Conservation (phyloP, 208 protist genomes). For the Wallacemonas sp. region DNA sequence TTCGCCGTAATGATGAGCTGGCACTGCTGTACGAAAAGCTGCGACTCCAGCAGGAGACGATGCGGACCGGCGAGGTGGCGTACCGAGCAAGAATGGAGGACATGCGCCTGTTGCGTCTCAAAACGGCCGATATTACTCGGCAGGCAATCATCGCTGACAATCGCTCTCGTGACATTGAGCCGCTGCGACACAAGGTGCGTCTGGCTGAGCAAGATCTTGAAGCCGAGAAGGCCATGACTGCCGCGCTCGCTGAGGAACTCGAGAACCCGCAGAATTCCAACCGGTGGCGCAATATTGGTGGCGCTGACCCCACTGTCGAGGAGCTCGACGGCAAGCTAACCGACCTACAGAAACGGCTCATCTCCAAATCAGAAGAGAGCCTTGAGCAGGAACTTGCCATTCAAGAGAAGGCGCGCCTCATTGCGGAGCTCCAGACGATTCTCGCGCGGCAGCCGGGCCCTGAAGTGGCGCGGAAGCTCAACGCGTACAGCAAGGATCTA, state of each 20-base stretch:
- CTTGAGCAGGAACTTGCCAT: conserved; percentile 95
- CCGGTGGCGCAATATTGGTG: conserved; percentile 94
- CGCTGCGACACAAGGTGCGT: conserved; percentile 44
- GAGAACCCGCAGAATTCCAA: conserved; percentile 93
- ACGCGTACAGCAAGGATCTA: conserved; percentile 91
- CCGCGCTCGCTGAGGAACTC: conserved; percentile 96
- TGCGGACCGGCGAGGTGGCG: conserved; percentile 94
- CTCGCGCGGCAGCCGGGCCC: conserved; percentile 94
- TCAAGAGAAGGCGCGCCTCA: conserved; percentile 95
- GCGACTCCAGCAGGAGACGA: conserved; percentile 93
- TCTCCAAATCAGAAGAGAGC: conserved; percentile 97
- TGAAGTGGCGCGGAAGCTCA: conserved; percentile 95
- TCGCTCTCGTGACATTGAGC: conserved; percentile 75
- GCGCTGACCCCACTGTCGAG: conserved; percentile 90
- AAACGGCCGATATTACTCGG: conserved; percentile 91
- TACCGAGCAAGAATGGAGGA: conserved; percentile 90
- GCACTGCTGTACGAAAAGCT: conserved; percentile 98
- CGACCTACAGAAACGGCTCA: conserved; percentile 95
- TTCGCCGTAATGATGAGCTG: conserved; percentile 98
- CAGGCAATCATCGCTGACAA: conserved; percentile 81
- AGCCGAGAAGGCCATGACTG: conserved; percentile 79
- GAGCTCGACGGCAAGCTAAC: conserved; percentile 96
- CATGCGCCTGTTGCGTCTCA: conserved; percentile 67
- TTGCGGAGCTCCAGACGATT: conserved; percentile 94
- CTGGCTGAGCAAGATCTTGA: conserved; percentile 46